A percentile compares a stretch with the other conserved stretches of the same genome.
phyloP scores from a whole-genome alignment of 371 early-diverging fungal species.

The Mucor lusitanicus region DNA sequence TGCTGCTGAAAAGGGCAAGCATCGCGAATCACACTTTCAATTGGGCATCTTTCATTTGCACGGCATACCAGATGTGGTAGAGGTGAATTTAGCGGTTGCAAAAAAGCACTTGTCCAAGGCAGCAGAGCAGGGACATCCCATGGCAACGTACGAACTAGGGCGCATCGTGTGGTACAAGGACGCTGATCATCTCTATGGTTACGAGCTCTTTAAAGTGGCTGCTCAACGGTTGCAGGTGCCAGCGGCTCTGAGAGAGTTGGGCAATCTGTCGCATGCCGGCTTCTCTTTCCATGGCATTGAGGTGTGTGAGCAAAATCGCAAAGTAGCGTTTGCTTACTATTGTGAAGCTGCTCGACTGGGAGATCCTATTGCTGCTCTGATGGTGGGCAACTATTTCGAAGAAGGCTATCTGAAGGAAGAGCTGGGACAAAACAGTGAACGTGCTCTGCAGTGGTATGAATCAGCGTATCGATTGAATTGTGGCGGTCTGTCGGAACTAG shows the following conservation, averaged over 20 bases:
- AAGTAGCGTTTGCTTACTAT: slow-evolving; percentile 25
- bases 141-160: slow-evolving; percentile 32
- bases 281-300: slow-evolving; percentile 1
- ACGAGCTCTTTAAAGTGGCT: slow-evolving; percentile 20
- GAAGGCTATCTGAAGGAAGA: slow-evolving; percentile 20
- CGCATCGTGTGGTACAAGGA: slow-evolving; percentile 31
- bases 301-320: slow-evolving; percentile 21
- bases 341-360: slow-evolving; percentile 24
- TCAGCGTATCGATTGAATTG: slow-evolving; percentile 22
- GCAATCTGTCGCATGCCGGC: slow-evolving; percentile 26
- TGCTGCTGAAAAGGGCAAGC: slow-evolving; percentile 31
- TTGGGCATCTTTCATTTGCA: slow-evolving; percentile 33
- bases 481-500: slow-evolving; percentile 25
- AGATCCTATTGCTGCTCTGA: slow-evolving; percentile 22
- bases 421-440: slow-evolving; percentile 9
- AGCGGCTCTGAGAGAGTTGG: slow-evolving; percentile 22
- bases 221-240: slow-evolving; percentile 12
- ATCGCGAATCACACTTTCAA: slow-evolving; percentile 35
- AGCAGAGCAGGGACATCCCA: slow-evolving; percentile 28
- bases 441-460: slow-evolving; percentile 27
- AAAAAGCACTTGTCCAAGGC: slow-evolving; percentile 36
- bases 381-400: slow-evolving; percentile 34
- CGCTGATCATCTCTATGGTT: slow-evolving; percentile 9
- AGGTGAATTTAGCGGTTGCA: slow-evolving; percentile 27
- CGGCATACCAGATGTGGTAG: slow-evolving; percentile 26